phyloP scores from a whole-genome alignment of 1,284 basidiomycete species.

The Kwoniella shivajii region DNA sequence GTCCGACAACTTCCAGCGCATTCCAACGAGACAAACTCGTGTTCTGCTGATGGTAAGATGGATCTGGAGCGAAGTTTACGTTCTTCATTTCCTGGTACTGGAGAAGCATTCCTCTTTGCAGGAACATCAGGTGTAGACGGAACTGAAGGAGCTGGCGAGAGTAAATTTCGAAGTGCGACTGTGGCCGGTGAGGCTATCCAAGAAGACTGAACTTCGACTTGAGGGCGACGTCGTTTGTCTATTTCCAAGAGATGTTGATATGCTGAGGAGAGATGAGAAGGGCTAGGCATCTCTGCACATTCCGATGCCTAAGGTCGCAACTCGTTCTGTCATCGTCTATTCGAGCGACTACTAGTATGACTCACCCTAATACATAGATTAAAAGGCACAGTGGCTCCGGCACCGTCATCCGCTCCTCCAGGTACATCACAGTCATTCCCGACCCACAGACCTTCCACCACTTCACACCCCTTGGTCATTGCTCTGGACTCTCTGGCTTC shows the following conservation, averaged over 20 bases:
- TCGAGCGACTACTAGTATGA: too few relatives aligned
- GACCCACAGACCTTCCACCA: slow-evolving; percentile 63
- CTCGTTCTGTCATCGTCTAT: too few relatives aligned
- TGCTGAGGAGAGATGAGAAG: slow-evolving; percentile 23
- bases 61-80: slow-evolving; percentile 22
- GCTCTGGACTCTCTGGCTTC: slow-evolving; percentile 43
- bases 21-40: slow-evolving; percentile 47
- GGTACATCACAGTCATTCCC: slow-evolving; percentile 55
- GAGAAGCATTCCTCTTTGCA: slow-evolving; percentile 27
- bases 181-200: slow-evolving; percentile 50
- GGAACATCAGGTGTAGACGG: slow-evolving; percentile 15
- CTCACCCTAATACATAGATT: slow-evolving; percentile 48
- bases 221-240: slow-evolving; percentile 26
- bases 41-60: slow-evolving; percentile 8
- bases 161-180: slow-evolving; percentile 47
- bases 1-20: slow-evolving; percentile 51
- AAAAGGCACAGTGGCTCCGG: slow-evolving; percentile 36
- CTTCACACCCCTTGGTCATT: slow-evolving; percentile 76
- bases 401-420: slow-evolving; percentile 43
- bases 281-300: slow-evolving; percentile 49
- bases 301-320: slow-evolving; percentile 54
- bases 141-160: slow-evolving; percentile 30
- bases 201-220: slow-evolving; percentile 7
- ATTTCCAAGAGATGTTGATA: slow-evolving; percentile 38
- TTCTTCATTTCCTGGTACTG: slow-evolving; percentile 4